Percentiles rank a stretch among this genome's conserved stretches.
These are phyloP conservation scores for Diutina catenulata DNA, from an alignment of 1,139 yeast species.

Conservation along the genomic window DNA sequence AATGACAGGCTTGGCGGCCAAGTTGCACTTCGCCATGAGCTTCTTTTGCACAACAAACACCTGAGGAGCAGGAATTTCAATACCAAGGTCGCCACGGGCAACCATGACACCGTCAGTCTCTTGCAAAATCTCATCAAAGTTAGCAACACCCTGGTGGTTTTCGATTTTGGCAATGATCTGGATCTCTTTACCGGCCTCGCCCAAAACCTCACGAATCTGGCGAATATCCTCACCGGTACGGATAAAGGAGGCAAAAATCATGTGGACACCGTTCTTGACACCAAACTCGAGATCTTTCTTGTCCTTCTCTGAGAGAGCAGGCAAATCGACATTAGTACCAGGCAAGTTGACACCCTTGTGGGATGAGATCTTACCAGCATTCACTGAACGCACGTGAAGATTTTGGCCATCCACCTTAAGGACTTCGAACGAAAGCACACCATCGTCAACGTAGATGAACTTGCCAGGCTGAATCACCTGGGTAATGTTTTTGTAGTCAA, in stretches of 20 bases:
- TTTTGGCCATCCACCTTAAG: conserved; percentile 70
- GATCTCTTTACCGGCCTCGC: conserved; percentile 93
- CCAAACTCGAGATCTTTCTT: conserved; percentile 84
- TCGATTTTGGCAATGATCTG: conserved; percentile 96
- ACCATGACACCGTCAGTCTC: conserved; percentile 99
- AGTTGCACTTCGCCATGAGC: conserved; percentile 96
- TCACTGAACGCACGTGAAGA: conserved; percentile 77
- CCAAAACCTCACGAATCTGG: conserved; percentile 86
- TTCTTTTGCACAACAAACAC: conserved; percentile 98
- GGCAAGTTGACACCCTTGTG: conserved; percentile 99
- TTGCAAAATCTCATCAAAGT: conserved; percentile 87
- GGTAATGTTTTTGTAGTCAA: conserved; percentile 94
- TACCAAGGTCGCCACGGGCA: conserved; percentile 99
- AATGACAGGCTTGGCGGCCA: conserved; percentile 98
- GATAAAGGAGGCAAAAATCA: conserved; percentile 97
- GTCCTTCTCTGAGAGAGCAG: conserved; percentile 96
- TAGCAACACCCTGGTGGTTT: conserved; percentile 99
- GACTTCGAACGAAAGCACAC: conserved; percentile 93
- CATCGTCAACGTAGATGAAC: conserved; percentile 91
- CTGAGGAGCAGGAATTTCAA: conserved; percentile 98
- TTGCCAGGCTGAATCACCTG: conserved; percentile 82
- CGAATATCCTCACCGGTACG: conserved; percentile 85
- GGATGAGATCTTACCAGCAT: conserved; percentile 90
- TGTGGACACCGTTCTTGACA: conserved; percentile 93
- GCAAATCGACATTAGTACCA: conserved; percentile 97